Evolutionary conservation across 2,329 filamentous ascomycete genomes (phyloP), one percentile per base, ranked within the genome.

Genomic region (Talaromyces atroroseus): DNA sequence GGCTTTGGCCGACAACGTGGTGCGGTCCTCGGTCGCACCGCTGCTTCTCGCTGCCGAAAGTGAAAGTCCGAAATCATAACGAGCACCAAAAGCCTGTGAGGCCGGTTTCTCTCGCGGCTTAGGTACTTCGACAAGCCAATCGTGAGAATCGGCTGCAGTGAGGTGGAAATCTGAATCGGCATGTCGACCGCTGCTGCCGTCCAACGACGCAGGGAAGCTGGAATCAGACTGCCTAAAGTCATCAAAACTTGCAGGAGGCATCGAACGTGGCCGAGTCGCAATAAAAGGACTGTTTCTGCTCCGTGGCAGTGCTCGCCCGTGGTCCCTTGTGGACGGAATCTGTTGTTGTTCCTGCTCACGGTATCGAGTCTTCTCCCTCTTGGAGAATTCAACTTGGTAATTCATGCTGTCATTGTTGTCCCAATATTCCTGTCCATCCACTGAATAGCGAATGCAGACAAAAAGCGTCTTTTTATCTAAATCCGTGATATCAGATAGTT

Each of bases 11-110:
- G 74, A 80, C 81, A 66, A 78, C 76, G 70, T 85, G 82, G 60
- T 80, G 77, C 62, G 78, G 61, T 84, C 84, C 67, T 89, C 88
- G 48, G 87, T 86, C 3, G 51, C 51, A 51, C 71, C 70, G 7
- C 65, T 86, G 66, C 87, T 85, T 68, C 92, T 87, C 12, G 90
- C 91, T 52, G 91, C 90, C 53, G 82, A 86, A 29, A 97, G 80
- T 0, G 94, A 97, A n/a, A 90, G 90, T 59, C 89, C 87, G 71
- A 99, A 97, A 75, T 97, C 92, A 71, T 99, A 99, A 54, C 94
- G 88, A 72, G 92, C 92, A 48, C 90, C 89, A 71, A 97, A 96
- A 18, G 87, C 88, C 64, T 89, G 85, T 61, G 82, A 84, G 70
- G 66, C 78, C 72, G 64, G 81, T 62, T 76, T 74, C 38, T 72